Conservation (phyloP, 306 rosid species). For the Prosopis cineraria region DNA sequence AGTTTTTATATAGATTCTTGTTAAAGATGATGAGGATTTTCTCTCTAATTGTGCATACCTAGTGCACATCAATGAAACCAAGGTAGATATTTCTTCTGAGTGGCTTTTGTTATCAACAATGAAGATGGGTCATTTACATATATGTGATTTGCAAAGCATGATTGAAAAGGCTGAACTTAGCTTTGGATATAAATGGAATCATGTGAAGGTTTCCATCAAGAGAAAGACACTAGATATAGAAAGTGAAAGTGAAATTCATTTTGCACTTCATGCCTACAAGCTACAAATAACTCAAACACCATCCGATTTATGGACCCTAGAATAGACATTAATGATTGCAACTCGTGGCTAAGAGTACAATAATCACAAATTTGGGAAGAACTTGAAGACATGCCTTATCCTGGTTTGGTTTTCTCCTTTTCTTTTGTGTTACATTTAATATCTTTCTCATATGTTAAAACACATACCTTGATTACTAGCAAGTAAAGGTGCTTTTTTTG, state of each 20-base stretch:
- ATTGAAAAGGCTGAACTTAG: background rate
- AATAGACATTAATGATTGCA: background rate
- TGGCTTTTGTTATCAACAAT: background rate
- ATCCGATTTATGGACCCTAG: background rate
- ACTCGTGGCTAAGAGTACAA: background rate
- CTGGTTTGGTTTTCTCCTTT: too few species aligned
- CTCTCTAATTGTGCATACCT: background rate
- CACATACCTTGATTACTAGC: too few species aligned
- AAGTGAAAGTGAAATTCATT: background rate
- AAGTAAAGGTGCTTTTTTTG: too few species aligned
- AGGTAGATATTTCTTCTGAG: background rate
- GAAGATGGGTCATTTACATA: background rate
- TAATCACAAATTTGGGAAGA: background rate
- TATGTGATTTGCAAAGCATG: background rate
- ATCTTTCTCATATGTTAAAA: too few species aligned
- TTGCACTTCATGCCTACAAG: background rate
- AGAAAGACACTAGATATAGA: background rate
- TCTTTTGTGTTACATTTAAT: too few species aligned
- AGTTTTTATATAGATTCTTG: background rate
- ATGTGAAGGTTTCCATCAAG: background rate
- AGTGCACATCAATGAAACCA: background rate
- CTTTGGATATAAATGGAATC: background rate
- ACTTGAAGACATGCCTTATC: background rate
- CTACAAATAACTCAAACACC: background rate
- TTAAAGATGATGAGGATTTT: background rate